Base-by-base conservation (phyloP, 148 eudicot genomes). In the Cornus kousa region DNA sequence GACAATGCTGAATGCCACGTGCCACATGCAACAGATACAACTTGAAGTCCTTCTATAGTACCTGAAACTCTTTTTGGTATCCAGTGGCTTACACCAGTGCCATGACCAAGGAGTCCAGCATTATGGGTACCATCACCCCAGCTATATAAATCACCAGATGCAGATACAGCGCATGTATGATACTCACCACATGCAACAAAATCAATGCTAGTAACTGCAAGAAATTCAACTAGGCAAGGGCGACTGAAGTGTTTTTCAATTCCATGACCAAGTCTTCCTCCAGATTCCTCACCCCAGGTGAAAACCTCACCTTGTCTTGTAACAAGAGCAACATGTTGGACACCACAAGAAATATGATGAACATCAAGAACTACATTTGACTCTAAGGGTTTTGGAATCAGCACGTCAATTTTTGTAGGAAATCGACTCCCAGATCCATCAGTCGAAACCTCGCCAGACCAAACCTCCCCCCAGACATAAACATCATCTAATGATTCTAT, bases 241-340 rank as follows among this genome's bases (percentile, higher is more conserved):
- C 78, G 87, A 72, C 85, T 79, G 22, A 91, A 80, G 75, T 94
- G 87, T 64, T 79, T 82, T 48, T 88, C 97, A 14, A 84, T 78
- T 70, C 98, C 95, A 85, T 94, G 98, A 55, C 98, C 98, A 64
- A 94, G 92, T 80, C 98, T 89, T 11, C 98, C 98, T 2, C 97
- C 95, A 9, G 83, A 87, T 74, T 92, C 98, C 83, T 93, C 97
- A 9, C 98, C 98, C 97, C 98, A 95, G 10, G 91, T 91, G 85
- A 92, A 95, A 71, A 93, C 90, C 83, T 95, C 97, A 16, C 97
- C 97, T 79, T 95, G 98, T 78, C 90, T 86, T 9, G 98, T 93
- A 20, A 93, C 97, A 9, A 95, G 94, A 35, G 90, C 89, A 74
- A 89, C 80, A 78, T 95, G 97, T 4, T 90, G 85, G 9, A 87